Conservation (phyloP, 2,329 filamentous ascomycete species). For the Ophiostoma pallidulum region DNA sequence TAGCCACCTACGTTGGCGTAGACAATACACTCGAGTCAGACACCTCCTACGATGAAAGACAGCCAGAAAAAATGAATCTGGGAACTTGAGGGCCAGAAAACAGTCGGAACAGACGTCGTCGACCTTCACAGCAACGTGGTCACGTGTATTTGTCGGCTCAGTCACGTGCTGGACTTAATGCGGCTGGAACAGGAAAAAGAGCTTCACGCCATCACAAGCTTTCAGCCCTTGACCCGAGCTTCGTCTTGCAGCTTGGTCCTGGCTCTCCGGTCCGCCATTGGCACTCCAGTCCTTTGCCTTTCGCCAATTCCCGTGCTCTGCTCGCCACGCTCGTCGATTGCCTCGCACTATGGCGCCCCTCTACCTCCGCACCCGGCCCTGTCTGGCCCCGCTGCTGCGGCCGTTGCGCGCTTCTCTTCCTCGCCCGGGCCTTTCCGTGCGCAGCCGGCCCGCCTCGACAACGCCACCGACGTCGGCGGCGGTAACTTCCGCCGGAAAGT, state of each 20-base stretch:
- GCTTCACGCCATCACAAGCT: too few species aligned
- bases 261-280: slow-evolving; percentile 8
- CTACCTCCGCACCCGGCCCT: slow-evolving; percentile 21
- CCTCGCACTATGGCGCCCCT: slow-evolving; percentile 24
- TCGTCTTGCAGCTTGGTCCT: background rate
- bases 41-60: too few species aligned
- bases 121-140: too few species aligned
- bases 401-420: background rate
- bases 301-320: background rate
- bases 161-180: too few species aligned
- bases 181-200: too few species aligned
- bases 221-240: slow-evolving; percentile 1
- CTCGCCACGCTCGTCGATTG: background rate
- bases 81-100: too few species aligned
- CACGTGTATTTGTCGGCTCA: too few species aligned
- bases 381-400: slow-evolving; percentile 12
- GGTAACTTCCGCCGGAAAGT: background rate
- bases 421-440: slow-evolving; percentile 1
- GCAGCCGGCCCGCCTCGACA: background rate
- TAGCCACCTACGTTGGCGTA: too few species aligned
- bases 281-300: background rate
- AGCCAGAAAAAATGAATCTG: too few species aligned
- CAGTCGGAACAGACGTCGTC: too few species aligned
- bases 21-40: too few species aligned
- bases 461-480: background rate